Percentiles rank a stretch among this genome's conserved stretches.
phyloP scores from a whole-genome alignment of 345 rosid genomes.

The Rhodamnia argentea region DNA sequence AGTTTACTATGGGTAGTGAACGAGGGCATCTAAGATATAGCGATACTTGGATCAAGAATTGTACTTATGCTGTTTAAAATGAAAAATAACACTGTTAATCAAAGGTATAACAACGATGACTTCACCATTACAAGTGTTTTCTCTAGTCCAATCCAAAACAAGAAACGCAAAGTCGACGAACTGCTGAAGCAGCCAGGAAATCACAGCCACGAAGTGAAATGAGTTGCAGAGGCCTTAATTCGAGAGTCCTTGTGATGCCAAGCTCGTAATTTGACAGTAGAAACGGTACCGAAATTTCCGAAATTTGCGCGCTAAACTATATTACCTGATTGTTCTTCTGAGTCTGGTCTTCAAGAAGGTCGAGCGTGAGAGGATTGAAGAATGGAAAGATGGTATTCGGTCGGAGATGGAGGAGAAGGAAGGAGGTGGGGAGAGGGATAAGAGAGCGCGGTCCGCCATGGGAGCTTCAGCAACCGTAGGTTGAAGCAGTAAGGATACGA shows the following conservation, averaged over 20 bases:
- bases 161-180: neutral
- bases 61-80: neutral
- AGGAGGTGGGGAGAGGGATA: neutral
- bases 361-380: neutral
- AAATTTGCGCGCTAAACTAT: neutral
- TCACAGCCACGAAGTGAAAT: neutral
- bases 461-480: neutral
- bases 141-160: neutral
- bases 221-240: neutral
- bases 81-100: neutral
- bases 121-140: neutral
- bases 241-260: neutral
- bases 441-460: slow-evolving; percentile 2
- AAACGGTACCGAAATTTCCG: neutral
- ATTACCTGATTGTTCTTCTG: neutral
- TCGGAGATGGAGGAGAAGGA: neutral
- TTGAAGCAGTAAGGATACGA: neutral
- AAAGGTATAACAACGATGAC: neutral
- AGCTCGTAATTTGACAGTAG: neutral
- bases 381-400: neutral
- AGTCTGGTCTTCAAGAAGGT: neutral
- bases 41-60: neutral
- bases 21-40: neutral
- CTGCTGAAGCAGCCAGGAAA: neutral
- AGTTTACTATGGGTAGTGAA: neutral